Percentiles rank a stretch among this genome's conserved stretches.
Evolutionary conservation across 148 eudicot genomes (phyloP).

Genomic region (Persicaria maculosa): DNA sequence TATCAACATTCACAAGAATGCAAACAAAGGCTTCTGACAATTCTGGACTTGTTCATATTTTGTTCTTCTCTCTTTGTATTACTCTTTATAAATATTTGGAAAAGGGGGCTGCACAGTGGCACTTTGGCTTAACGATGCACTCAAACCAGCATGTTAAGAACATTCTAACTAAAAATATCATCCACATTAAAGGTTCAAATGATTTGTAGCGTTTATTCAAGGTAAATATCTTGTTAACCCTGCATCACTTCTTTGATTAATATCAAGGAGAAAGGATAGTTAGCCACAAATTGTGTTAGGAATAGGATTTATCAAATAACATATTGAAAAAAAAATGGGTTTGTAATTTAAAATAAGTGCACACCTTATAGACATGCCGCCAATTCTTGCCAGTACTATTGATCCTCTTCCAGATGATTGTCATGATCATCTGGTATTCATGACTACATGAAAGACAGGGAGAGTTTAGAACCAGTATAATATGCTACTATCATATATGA

Average conservation of each 20-base stretch:
- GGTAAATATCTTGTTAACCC: neutral
- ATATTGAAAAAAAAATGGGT: neutral
- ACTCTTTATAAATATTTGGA: neutral
- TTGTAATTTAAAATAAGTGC: neutral
- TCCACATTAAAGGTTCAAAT: neutral
- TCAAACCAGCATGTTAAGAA: neutral
- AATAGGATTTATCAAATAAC: neutral
- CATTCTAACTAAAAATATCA: neutral
- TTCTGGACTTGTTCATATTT: neutral
- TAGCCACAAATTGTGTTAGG: neutral
- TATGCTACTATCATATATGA: neutral
- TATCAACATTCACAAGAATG: neutral
- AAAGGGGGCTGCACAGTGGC: neutral
- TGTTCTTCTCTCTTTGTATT: neutral
- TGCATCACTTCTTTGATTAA: neutral
- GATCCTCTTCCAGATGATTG: slow-evolving; percentile 82
- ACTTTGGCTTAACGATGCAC: neutral
- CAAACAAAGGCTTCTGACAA: neutral
- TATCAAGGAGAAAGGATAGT: neutral
- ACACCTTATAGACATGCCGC: slow-evolving; percentile 71
- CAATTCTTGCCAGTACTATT: slow-evolving; percentile 94
- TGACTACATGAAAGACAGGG: slow-evolving; percentile 43
- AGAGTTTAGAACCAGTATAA: slow-evolving; percentile 6
- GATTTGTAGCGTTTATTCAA: no score
- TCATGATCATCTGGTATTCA: slow-evolving; percentile 91